These are phyloP conservation scores for Santalum album DNA, from an alignment of 164 flowering plant species.

Conservation along the genomic window DNA sequence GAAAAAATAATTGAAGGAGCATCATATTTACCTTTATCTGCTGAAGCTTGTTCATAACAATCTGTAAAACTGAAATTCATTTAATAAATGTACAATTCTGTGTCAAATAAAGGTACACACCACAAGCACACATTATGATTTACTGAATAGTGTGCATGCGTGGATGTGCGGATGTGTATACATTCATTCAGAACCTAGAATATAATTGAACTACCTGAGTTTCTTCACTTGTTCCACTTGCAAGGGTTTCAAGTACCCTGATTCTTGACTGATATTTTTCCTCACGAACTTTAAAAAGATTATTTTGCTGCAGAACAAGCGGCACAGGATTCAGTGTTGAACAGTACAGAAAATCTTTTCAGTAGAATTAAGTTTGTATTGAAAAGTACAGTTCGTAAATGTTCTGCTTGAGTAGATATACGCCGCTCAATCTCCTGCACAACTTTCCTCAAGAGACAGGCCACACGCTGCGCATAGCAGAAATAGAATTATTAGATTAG, in stretches of 20 bases:
- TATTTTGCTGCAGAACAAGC: conserved; percentile 64
- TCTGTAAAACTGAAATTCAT: conserved; percentile 30
- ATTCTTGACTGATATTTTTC: conserved; percentile 64
- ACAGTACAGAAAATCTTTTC: not conserved
- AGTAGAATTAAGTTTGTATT: not conserved
- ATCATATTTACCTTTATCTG: conserved; percentile 47
- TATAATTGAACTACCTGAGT: conserved; percentile 44
- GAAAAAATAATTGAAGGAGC: no score
- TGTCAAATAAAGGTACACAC: no score
- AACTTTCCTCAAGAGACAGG: conserved; percentile 50
- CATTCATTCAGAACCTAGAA: not conserved
- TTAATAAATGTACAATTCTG: not conserved
- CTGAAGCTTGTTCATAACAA: conserved; percentile 53
- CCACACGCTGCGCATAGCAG: conserved; percentile 44
- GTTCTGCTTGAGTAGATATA: conserved; percentile 61
- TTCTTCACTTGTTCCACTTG: conserved; percentile 68
- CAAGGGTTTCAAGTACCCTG: conserved; percentile 75
- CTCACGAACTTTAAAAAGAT: conserved; percentile 61
- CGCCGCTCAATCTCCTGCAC: conserved; percentile 74
- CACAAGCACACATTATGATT: no score
- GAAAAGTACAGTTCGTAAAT: conserved; percentile 48
- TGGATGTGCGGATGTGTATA: no score
- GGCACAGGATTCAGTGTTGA: conserved; percentile 2
- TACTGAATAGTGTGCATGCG: no score
- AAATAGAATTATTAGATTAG: not conserved